Conservation (phyloP, 768 basidiomycete species). For the Panaeolus papilionaceus region DNA sequence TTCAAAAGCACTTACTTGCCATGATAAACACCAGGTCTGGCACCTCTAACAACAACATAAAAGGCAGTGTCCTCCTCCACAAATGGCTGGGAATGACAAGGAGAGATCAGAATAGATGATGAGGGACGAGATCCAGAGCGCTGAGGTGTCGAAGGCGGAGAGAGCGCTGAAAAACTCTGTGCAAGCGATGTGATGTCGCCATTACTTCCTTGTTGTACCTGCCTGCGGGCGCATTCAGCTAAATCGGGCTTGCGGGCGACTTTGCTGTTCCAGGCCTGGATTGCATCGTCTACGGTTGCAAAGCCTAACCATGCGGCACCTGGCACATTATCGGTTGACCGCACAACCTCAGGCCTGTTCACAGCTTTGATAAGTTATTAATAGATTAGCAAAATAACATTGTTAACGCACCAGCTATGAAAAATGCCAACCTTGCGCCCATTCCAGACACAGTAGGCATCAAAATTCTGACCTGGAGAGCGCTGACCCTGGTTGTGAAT, state of each 20-base stretch:
- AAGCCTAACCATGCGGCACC: no score
- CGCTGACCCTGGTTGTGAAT: neutral
- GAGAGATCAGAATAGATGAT: no score
- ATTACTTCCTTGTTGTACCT: slow-evolving; percentile 11
- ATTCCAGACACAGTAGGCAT: slow-evolving; percentile 18
- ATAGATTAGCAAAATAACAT: neutral
- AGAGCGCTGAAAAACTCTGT: neutral
- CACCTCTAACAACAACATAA: no score
- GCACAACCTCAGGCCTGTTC: neutral
- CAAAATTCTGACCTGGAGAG: neutral
- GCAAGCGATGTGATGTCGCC: neutral
- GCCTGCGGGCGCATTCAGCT: neutral
- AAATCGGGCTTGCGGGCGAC: neutral
- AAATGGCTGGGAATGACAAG: no score
- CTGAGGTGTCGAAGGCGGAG: neutral
- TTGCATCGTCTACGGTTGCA: no score
- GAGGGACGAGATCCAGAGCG: no score
- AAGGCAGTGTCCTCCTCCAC: no score
- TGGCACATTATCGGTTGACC: no score
- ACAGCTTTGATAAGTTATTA: neutral
- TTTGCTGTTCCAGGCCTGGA: neutral
- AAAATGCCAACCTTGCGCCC: slow-evolving; percentile 11
- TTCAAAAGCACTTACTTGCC: neutral
- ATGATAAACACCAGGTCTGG: slow-evolving; percentile 6
- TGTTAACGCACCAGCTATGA: slow-evolving; percentile 7